These are phyloP conservation scores for Boletus subparvulus DNA, from an alignment of 768 basidiomycete genomes.

Conservation along the genomic window DNA sequence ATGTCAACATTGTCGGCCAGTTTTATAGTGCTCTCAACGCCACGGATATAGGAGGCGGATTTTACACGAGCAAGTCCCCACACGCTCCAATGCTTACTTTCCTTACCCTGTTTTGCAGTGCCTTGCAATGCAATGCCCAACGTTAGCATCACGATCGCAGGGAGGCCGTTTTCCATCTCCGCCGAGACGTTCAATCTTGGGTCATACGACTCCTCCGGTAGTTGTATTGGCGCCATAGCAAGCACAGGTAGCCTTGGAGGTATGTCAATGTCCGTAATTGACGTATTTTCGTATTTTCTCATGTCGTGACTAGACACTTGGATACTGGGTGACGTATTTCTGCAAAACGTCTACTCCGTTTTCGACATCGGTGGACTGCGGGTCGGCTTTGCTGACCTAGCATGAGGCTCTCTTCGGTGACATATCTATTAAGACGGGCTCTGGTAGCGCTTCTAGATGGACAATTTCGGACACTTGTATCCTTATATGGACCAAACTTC, in stretches of 20 bases:
- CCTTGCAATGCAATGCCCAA: slow-evolving; percentile 26
- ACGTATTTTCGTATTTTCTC: neutral
- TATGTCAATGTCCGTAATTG: slow-evolving; percentile 1
- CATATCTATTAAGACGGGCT: neutral
- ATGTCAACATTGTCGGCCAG: slow-evolving; percentile 33
- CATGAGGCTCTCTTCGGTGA: slow-evolving; percentile 8
- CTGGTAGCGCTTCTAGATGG: neutral
- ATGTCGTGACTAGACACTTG: slow-evolving; percentile 24
- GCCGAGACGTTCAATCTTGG: slow-evolving; percentile 40
- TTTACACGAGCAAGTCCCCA: slow-evolving; percentile 33
- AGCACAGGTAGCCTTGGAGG: slow-evolving; percentile 18
- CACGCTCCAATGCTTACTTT: neutral
- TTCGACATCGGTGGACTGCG: slow-evolving; percentile 41
- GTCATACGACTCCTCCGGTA: slow-evolving; percentile 5
- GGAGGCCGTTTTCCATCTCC: slow-evolving; percentile 32
- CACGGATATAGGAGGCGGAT: slow-evolving; percentile 31
- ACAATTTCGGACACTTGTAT: neutral
- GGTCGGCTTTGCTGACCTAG: slow-evolving; percentile 43
- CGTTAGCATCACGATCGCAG: slow-evolving; percentile 36
- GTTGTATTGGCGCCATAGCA: slow-evolving; percentile 23
- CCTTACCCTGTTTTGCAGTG: slow-evolving; percentile 15
- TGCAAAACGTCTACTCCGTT: slow-evolving; percentile 46
- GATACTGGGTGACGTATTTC: slow-evolving; percentile 42
- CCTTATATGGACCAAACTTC: neutral
- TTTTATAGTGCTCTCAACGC: slow-evolving; percentile 35